Conservation (phyloP, 1,284 basidiomycete species). For the Polyporus tsugae region DNA sequence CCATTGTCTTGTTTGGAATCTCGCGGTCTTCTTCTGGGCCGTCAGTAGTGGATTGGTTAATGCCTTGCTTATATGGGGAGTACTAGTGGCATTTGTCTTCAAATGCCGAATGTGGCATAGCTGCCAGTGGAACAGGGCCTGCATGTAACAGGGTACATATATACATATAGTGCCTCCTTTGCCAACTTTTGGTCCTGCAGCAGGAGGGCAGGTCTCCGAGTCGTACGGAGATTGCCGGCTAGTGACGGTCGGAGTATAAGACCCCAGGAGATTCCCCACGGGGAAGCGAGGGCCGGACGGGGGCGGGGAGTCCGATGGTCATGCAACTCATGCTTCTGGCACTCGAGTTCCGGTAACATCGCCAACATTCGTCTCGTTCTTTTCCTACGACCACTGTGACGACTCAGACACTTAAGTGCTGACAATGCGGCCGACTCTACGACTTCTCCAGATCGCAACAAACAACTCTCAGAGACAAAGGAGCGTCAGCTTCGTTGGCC, state of each 20-base stretch:
- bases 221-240: neutral
- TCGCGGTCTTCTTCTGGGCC: too few species aligned
- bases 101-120: too few species aligned
- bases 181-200: too few species aligned
- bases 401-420: neutral
- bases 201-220: too few species aligned
- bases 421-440: conserved; percentile 37
- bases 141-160: too few species aligned
- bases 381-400: neutral
- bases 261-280: conserved; percentile 33
- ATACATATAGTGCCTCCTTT: too few species aligned
- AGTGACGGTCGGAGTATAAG: neutral
- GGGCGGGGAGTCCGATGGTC: neutral
- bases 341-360: neutral
- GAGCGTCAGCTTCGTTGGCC: conserved; percentile 79
- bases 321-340: neutral
- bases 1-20: neutral
- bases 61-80: too few species aligned
- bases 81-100: too few species aligned
- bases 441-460: conserved; percentile 36
- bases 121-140: too few species aligned
- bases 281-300: conserved; percentile 9
- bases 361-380: neutral
- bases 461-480: conserved; percentile 48
- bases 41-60: too few species aligned